These are phyloP conservation scores for Williopsis jadinii DNA, from an alignment of 1,139 yeast species.

Conservation along the genomic window DNA sequence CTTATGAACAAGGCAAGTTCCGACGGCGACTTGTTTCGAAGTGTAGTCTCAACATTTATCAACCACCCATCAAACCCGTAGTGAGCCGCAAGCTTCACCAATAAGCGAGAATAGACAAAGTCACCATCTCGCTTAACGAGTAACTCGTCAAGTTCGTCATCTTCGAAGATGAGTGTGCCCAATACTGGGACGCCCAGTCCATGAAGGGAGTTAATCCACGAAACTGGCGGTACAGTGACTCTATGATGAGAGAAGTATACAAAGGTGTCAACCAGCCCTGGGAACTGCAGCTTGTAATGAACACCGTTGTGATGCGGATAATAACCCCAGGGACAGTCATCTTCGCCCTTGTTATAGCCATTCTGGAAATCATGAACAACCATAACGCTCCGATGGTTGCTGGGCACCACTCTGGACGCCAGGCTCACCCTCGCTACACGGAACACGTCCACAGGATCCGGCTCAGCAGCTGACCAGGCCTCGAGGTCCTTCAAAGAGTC, in stretches of 20 bases:
- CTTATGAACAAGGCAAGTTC: constrained; percentile 25
- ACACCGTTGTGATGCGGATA: constrained; percentile 29
- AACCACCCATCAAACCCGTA: constrained; percentile 34
- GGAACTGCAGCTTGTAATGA: constrained; percentile 31
- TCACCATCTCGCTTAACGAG: constrained; percentile 18
- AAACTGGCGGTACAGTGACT: constrained; percentile 30
- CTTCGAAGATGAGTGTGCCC: constrained; percentile 32
- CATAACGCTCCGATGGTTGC: constrained; percentile 11
- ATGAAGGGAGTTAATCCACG: constrained; percentile 32
- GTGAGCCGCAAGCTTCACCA: constrained; percentile 22
- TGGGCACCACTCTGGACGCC: not conserved
- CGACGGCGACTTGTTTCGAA: constrained; percentile 6
- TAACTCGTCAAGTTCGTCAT: constrained; percentile 25
- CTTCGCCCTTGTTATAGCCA: constrained; percentile 29
- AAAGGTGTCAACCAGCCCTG: constrained; percentile 29
- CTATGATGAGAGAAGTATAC: constrained; percentile 33
- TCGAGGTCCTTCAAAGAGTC: not conserved
- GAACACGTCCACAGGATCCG: not conserved
- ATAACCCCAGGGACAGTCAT: constrained; percentile 28
- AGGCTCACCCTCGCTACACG: not conserved
- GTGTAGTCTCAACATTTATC: constrained; percentile 29
- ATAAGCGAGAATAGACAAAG: constrained; percentile 23
- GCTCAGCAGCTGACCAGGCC: not conserved
- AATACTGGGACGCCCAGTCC: constrained; percentile 28
- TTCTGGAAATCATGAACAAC: constrained; percentile 34